Evolutionary conservation across 73 alveolate genomes (phyloP), one percentile per base, ranked within the genome.

Genomic region (Tetrahymena thermophila): DNA sequence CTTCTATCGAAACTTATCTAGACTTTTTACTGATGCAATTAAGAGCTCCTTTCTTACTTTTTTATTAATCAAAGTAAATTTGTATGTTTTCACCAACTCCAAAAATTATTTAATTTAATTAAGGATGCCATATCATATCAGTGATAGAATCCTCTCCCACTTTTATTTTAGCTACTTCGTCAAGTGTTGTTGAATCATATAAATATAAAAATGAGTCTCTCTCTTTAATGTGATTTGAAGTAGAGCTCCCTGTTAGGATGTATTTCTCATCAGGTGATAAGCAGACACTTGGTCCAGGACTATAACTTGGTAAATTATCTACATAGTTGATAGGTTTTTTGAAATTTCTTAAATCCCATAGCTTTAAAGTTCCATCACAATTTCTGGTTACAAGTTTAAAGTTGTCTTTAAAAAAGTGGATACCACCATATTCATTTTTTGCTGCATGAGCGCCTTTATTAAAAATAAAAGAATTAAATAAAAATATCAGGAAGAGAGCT

Each of bases 311-410:
- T 25, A 71, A 71, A 34, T 71, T 71, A 71, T 71, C 89, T 0
- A 71, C 89, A 71, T 71, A 71, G n/a, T 71, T 71, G 23, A 71
- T 31, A 28, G 89, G 89, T 8, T 71, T 71, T 71, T 71, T 71
- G 89, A 71, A 71, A 71, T 71, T 71, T 71, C 89, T 71, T n/a
- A 71, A 71, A n/a, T 71, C 89, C 89, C 89, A 71, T n/a, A 71
- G 31, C 23, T 71, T 71, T 0, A 71, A 8, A 6, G 89, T 71
- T 5, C 89, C 89, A 71, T 71, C 89, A 25, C 89, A 71, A 31
- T 71, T 71, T 71, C 89, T 71, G 31, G 89, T 28, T 5, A 71
- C 89, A 28, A 71, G 31, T n/a, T 31, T 71, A 71, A 71, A 71
- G 31, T 71, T 71, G n/a, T 71, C 89, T 71, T 71, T 71, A 71